phyloP scores from a whole-genome alignment of 805 yeast species.

The Candida endomychidarum region DNA sequence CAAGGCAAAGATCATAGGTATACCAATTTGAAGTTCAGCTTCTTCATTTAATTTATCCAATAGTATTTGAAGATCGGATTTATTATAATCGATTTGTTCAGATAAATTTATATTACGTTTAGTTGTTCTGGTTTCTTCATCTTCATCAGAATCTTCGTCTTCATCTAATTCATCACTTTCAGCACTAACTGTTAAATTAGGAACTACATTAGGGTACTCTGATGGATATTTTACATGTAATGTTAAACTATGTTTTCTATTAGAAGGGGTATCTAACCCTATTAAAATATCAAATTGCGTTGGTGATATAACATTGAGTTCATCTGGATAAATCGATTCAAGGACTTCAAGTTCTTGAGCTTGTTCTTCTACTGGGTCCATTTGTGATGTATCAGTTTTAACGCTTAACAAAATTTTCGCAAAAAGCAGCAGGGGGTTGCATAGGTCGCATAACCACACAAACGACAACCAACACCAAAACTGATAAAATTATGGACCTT shows the following conservation, averaged over 20 bases:
- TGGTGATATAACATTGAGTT: conserved; percentile 42
- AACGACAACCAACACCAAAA: background rate
- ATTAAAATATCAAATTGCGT: conserved; percentile 54
- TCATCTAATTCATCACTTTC: conserved; percentile 28
- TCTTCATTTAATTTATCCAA: conserved; percentile 47
- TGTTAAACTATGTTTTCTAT: conserved; percentile 52
- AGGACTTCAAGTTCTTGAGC: conserved; percentile 86
- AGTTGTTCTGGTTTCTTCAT: conserved; percentile 39
- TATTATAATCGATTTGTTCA: conserved; percentile 56
- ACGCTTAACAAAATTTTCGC: background rate
- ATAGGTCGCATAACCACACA: background rate
- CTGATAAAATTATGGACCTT: background rate
- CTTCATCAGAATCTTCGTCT: conserved; percentile 30
- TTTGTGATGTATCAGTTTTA: conserved; percentile 24
- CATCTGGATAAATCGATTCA: conserved; percentile 92
- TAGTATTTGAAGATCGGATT: conserved; percentile 44
- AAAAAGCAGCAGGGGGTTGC: too few relatives aligned
- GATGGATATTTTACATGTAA: conserved; percentile 73
- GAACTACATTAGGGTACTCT: conserved; percentile 78
- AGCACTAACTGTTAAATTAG: conserved; percentile 50
- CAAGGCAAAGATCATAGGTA: conserved; percentile 86
- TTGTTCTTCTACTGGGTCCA: conserved; percentile 85
- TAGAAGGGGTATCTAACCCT: conserved; percentile 67
- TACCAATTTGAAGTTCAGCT: conserved; percentile 80
- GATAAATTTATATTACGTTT: conserved; percentile 51